phyloP scores from a whole-genome alignment of 2,329 filamentous ascomycete genomes.

The Colletotrichum sp. region DNA sequence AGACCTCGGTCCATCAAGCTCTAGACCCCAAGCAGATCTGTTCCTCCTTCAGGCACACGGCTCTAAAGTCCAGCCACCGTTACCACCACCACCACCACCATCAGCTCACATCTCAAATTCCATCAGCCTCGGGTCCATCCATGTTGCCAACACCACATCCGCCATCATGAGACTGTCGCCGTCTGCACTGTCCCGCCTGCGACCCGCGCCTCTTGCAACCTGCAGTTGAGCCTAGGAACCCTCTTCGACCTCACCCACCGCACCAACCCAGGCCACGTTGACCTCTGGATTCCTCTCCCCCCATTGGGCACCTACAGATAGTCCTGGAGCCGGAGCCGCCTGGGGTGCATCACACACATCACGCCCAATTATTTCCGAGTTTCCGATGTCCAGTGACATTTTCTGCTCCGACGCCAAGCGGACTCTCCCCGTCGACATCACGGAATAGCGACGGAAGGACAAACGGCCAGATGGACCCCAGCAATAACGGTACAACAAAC shows the following conservation, averaged over 20 bases:
- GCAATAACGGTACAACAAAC: neutral
- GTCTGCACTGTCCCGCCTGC: neutral
- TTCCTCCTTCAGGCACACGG: neutral
- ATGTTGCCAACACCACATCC: neutral
- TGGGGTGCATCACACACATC: neutral
- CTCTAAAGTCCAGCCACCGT: neutral
- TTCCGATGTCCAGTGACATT: neutral
- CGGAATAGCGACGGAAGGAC: neutral
- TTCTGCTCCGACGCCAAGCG: neutral
- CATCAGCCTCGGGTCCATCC: neutral
- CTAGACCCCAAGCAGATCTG: constrained; percentile 4
- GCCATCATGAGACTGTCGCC: neutral
- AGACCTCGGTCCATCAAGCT: constrained; percentile 6
- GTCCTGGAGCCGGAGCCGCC: neutral
- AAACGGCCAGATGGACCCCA: neutral
- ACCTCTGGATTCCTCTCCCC: neutral
- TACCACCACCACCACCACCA: neutral
- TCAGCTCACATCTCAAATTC: neutral
- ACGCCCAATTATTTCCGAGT: neutral
- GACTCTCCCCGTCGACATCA: neutral
- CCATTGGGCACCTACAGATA: neutral
- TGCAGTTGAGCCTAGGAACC: neutral
- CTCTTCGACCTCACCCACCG: neutral
- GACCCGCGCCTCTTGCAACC: neutral
- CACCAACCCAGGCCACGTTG: neutral